Evolutionary conservation across 78 protist species (phyloP).

Genomic region (Dictyostelium purpureum): DNA sequence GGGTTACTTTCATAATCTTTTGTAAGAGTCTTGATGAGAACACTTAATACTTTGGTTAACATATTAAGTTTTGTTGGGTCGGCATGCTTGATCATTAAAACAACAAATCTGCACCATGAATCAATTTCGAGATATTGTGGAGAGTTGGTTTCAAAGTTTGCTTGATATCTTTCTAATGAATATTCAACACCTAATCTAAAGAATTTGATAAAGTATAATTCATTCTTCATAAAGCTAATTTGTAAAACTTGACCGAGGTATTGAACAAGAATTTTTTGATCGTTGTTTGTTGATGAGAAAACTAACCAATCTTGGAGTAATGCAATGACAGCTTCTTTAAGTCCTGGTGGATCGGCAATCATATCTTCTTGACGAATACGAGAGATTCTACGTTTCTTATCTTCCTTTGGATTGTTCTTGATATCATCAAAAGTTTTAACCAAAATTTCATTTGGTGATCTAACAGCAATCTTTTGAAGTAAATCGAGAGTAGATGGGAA

Average conservation of each 20-base stretch:
- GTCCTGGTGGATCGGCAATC: conserved; percentile 58
- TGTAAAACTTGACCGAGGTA: conserved; percentile 46
- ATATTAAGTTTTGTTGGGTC: conserved; percentile 51
- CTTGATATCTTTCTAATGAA: conserved; percentile 14
- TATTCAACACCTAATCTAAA: conserved; percentile 53
- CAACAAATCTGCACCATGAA: conserved; percentile 86
- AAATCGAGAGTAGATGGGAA: conserved; percentile 43
- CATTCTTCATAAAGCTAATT: conserved; percentile 72
- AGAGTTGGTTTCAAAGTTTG: background rate
- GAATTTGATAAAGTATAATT: conserved; percentile 69
- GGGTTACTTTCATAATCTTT: conserved; percentile 75
- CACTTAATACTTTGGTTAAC: conserved; percentile 67
- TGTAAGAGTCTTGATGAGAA: conserved; percentile 48
- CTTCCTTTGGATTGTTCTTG: conserved; percentile 50
- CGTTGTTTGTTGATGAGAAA: conserved; percentile 29
- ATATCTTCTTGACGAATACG: conserved; percentile 61
- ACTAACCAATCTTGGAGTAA: conserved; percentile 61
- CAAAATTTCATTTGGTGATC: conserved; percentile 35
- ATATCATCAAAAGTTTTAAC: conserved; percentile 31
- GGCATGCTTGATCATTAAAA: conserved; percentile 86
- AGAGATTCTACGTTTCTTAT: conserved; percentile 59
- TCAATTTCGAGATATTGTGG: conserved; percentile 78
- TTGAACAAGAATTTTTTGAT: conserved; percentile 40
- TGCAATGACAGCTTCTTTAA: conserved; percentile 44
- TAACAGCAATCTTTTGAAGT: conserved; percentile 41